phyloP scores from a whole-genome alignment of 148 eudicot species.

The Simmondsia chinensis region DNA sequence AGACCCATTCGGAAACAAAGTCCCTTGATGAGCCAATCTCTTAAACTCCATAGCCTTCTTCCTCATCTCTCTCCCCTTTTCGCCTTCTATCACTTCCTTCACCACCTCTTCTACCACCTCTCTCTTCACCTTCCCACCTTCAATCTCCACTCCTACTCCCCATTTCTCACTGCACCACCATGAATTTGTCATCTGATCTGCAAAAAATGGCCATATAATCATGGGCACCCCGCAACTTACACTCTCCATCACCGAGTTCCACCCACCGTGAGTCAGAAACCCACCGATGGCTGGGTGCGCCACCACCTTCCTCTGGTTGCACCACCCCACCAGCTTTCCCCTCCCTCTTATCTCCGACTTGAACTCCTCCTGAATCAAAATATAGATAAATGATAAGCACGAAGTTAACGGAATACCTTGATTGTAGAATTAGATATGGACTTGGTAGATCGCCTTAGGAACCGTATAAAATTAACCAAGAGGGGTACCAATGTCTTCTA shows the following conservation, averaged over 20 bases:
- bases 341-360: background rate
- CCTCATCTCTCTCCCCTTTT: constrained; percentile 2
- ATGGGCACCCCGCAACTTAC: background rate
- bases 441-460: no score
- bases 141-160: background rate
- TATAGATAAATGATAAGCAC: no score
- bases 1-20: background rate
- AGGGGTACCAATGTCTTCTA: no score
- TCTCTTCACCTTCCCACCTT: background rate
- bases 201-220: constrained; percentile 2
- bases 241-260: constrained; percentile 4
- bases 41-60: background rate
- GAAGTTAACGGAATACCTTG: no score
- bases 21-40: background rate
- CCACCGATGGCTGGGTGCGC: background rate
- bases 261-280: background rate
- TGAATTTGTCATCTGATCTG: background rate
- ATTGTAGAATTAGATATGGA: no score
- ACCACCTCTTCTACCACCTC: constrained; percentile 1
- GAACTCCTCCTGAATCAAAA: no score
- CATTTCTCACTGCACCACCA: constrained; percentile 1
- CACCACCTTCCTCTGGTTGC: background rate
- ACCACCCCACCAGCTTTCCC: background rate
- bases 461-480: no score
- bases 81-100: constrained; percentile 4